A percentile compares a stretch with the other conserved stretches of the same genome.
Evolutionary conservation across 1,284 basidiomycete genomes (phyloP).

Genomic region (Phlebopus sp.): DNA sequence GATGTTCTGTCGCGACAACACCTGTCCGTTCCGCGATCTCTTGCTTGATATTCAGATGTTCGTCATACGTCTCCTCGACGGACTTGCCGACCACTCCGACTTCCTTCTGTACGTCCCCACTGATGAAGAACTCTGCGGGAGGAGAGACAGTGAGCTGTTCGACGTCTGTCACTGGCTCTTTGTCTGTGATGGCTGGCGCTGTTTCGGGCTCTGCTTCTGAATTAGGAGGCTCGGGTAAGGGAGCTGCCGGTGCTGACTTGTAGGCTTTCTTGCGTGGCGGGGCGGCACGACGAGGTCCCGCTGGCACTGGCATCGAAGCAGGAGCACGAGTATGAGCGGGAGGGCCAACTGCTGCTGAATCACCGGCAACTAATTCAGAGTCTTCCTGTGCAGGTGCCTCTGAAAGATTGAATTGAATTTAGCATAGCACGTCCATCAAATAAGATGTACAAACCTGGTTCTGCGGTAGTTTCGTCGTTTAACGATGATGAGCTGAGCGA

Average conservation of each 20-base stretch:
- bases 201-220: constrained; percentile 12
- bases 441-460: constrained; percentile 15
- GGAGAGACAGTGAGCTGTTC: constrained; percentile 1
- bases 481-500: background rate
- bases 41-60: background rate
- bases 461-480: constrained; percentile 5
- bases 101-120: constrained; percentile 14
- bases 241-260: constrained; percentile 39
- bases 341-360: constrained; percentile 23
- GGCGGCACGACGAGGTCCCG: constrained; percentile 62
- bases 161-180: constrained; percentile 1
- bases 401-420: constrained; percentile 5
- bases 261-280: constrained; percentile 64
- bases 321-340: constrained; percentile 35
- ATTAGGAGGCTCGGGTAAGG: constrained; percentile 27
- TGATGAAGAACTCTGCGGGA: constrained; percentile 1
- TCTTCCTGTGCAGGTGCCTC: constrained; percentile 14
- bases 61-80: constrained; percentile 3
- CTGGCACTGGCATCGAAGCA: constrained; percentile 67
- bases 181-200: constrained; percentile 1
- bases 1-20: constrained; percentile 1
- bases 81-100: constrained; percentile 9
- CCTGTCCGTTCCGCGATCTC: background rate
- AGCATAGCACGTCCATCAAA: background rate
- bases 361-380: constrained; percentile 19